Conservation (phyloP, 331 rosid genomes). For the Pyracantha coccinea region DNA sequence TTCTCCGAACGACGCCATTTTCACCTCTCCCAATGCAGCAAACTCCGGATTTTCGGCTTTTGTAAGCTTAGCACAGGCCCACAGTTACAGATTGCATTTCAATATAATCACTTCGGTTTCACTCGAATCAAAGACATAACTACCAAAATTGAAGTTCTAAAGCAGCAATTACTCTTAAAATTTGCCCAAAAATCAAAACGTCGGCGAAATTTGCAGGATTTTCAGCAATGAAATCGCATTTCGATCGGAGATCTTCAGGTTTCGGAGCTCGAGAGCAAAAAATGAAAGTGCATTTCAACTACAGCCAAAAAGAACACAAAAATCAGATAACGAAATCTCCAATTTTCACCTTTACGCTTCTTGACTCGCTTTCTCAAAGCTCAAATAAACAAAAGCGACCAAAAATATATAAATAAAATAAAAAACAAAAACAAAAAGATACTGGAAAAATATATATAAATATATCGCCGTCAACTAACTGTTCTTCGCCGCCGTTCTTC, state of each 20-base stretch:
- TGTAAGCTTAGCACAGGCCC: background rate
- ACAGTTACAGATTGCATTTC: background rate
- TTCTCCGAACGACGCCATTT: slow-evolving; percentile 73
- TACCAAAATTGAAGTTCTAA: background rate
- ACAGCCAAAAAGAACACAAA: slow-evolving; percentile 5
- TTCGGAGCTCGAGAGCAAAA: slow-evolving; percentile 18
- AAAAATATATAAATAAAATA: background rate
- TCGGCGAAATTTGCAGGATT: slow-evolving; percentile 19
- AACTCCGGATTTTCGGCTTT: background rate
- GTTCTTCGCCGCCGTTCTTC: slow-evolving; percentile 1
- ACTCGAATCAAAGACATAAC: background rate
- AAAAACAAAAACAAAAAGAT: background rate
- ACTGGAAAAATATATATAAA: background rate
- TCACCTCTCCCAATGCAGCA: slow-evolving; percentile 10
- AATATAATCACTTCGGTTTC: background rate
- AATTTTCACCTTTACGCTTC: slow-evolving; percentile 24
- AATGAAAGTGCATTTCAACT: slow-evolving; percentile 28
- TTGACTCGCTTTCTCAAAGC: slow-evolving; percentile 36
- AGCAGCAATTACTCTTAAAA: background rate
- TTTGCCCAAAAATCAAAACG: background rate
- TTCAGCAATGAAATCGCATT: slow-evolving; percentile 24
- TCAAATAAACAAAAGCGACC: background rate
- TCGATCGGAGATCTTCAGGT: slow-evolving; percentile 40
- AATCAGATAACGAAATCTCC: slow-evolving; percentile 14
- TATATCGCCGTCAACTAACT: background rate